Percentiles rank a stretch among this genome's conserved stretches.
Conservation (phyloP, 306 rosid genomes). For the Begonia loranthoides region DNA sequence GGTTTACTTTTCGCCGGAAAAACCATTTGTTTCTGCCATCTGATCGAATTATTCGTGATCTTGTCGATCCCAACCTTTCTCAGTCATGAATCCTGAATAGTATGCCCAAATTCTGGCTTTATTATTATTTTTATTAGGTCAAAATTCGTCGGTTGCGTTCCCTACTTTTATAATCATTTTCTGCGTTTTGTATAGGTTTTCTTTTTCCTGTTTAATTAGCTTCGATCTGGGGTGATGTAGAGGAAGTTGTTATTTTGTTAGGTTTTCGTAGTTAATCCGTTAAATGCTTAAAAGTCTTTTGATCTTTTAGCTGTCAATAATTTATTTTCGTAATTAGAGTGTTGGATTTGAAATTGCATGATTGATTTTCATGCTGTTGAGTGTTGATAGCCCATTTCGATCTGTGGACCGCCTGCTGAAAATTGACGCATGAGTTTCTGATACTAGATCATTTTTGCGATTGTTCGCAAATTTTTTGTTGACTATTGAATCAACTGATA, state of each 20-base stretch:
- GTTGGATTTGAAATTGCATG: neutral
- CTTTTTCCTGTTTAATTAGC: neutral
- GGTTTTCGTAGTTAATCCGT: neutral
- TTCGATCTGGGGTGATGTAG: slow-evolving; percentile 21
- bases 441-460: no score
- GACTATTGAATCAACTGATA: no score
- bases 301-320: neutral
- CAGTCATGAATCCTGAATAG: slow-evolving; percentile 69
- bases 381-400: no score
- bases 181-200: neutral
- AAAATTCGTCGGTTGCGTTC: slow-evolving; percentile 3
- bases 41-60: slow-evolving; percentile 3
- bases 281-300: no score
- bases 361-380: neutral
- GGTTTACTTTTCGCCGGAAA: slow-evolving; percentile 25
- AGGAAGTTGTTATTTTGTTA: slow-evolving; percentile 7
- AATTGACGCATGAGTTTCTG: no score
- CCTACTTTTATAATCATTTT: neutral
- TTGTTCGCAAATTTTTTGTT: no score
- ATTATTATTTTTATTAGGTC: slow-evolving; percentile 5
- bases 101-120: slow-evolving; percentile 17
- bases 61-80: slow-evolving; percentile 5
- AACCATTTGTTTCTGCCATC: neutral
- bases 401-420: no score
- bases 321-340: neutral